Evolutionary conservation across 2,329 filamentous ascomycete genomes (phyloP).

Genomic region (Xylariaceae sp.): DNA sequence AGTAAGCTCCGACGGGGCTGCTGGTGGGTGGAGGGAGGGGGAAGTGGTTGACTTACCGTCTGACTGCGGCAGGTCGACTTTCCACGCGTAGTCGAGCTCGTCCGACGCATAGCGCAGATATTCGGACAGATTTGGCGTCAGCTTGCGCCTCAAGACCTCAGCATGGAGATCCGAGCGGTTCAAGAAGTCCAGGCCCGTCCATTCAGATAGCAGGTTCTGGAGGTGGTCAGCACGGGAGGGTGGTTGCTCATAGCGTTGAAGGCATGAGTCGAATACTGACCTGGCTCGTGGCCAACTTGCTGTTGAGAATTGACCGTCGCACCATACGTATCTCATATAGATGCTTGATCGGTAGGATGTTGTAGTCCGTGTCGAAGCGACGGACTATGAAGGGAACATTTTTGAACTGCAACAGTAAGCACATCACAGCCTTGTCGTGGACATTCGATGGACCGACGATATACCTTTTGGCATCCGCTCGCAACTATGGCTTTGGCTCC

Average conservation of each 20-base stretch:
- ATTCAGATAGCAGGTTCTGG: constrained; percentile 1
- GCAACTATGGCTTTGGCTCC: too few relatives aligned
- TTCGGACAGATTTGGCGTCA: constrained; percentile 1
- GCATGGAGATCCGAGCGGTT: neutral
- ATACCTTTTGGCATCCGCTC: neutral
- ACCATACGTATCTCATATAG: neutral
- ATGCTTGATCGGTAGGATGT: neutral
- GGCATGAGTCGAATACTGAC: neutral
- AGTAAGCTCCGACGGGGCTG: neutral
- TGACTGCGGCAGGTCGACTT: neutral
- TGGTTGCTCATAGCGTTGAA: neutral
- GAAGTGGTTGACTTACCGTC: constrained; percentile 2
- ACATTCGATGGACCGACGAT: neutral
- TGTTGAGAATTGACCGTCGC: neutral
- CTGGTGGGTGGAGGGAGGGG: neutral
- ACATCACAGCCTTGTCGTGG: neutral
- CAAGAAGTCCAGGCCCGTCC: neutral
- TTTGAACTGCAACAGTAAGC: neutral
- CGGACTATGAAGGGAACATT: neutral
- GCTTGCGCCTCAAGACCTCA: neutral
- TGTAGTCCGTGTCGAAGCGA: neutral
- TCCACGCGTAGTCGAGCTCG: constrained; percentile 1
- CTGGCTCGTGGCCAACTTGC: neutral
- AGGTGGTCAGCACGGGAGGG: neutral
- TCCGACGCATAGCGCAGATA: neutral